These are phyloP conservation scores for Diaporthe australafricana DNA, from an alignment of 2,329 filamentous ascomycete species.

Conservation along the genomic window DNA sequence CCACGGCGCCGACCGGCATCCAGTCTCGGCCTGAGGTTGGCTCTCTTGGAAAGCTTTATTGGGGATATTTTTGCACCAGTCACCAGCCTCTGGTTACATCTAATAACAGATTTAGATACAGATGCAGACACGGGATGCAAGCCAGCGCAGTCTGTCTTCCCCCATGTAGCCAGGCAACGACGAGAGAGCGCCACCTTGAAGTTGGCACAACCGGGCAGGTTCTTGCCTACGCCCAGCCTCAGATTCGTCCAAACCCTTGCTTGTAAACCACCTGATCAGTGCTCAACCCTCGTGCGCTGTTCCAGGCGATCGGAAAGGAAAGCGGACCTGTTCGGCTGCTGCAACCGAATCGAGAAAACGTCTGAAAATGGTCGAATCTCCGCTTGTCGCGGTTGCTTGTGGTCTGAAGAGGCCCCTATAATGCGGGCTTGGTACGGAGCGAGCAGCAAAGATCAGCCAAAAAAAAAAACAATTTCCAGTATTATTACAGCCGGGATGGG, in stretches of 20 bases:
- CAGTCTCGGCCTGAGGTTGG: not conserved
- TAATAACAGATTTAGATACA: not conserved
- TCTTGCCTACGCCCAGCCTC: not conserved
- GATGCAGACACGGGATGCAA: not conserved
- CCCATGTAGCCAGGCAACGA: not conserved
- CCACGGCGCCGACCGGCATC: slow-evolving; percentile 11
- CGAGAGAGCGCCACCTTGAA: not conserved
- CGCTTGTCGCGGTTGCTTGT: not conserved
- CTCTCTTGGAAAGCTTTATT: slow-evolving; percentile 13
- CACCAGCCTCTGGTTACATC: not conserved
- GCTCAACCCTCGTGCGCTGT: not conserved
- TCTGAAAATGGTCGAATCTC: not conserved
- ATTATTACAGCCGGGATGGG: slow-evolving; percentile 3
- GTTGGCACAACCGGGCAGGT: not conserved
- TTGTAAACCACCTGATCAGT: not conserved
- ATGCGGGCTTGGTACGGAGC: not conserved
- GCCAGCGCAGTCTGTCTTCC: slow-evolving; percentile 8
- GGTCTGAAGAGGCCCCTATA: not conserved
- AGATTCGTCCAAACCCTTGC: not conserved
- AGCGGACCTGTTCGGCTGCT: not conserved
- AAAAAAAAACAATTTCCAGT: not conserved
- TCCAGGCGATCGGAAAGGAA: not conserved
- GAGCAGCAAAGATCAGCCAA: slow-evolving; percentile 1
- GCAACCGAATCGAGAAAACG: not conserved
- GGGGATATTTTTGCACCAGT: not conserved